These are phyloP conservation scores for Chaetothyriales sp. DNA, from an alignment of 2,329 filamentous ascomycete species.

Conservation along the genomic window DNA sequence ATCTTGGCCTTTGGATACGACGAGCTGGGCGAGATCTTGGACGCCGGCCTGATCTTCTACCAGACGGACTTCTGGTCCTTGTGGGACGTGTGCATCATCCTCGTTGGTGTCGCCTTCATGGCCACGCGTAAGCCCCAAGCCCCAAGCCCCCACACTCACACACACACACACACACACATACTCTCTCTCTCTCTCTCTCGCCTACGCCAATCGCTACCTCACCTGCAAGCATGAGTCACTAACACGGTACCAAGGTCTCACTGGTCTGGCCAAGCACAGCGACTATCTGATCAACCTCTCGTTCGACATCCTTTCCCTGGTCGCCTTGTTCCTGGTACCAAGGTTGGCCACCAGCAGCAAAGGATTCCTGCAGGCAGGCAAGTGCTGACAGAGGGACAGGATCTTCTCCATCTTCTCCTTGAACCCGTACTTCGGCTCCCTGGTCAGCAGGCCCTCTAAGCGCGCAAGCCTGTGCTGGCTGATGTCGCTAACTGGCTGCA, in stretches of 20 bases:
- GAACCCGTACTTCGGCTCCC: conserved; percentile 76
- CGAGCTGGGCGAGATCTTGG: conserved; percentile 67
- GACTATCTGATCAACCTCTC: conserved; percentile 55
- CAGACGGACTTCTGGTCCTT: conserved; percentile 68
- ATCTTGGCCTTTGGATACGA: conserved; percentile 79
- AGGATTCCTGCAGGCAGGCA: conserved; percentile 2
- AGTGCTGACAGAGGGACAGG: conserved; percentile 35
- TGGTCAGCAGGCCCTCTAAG: conserved; percentile 28
- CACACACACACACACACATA: too few species aligned
- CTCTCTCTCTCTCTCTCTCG: conserved; percentile 18
- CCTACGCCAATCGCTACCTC: conserved; percentile 3
- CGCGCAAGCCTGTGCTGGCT: neutral
- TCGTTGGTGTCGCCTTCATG: conserved; percentile 56
- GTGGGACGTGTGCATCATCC: conserved; percentile 59
- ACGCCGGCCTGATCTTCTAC: conserved; percentile 78
- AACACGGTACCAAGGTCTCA: conserved; percentile 35
- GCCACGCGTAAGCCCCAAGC: conserved; percentile 53
- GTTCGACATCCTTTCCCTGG: conserved; percentile 78
- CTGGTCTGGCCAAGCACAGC: conserved; percentile 49
- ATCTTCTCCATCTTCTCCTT: conserved; percentile 77
- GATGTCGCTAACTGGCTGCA: conserved; percentile 16
- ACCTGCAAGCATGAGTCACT: neutral
- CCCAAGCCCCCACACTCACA: too few species aligned
- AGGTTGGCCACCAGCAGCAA: conserved; percentile 27
- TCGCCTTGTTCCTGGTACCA: conserved; percentile 80